phyloP scores from a whole-genome alignment of 140 eudicot genomes.

The Ambrosia hybrid region DNA sequence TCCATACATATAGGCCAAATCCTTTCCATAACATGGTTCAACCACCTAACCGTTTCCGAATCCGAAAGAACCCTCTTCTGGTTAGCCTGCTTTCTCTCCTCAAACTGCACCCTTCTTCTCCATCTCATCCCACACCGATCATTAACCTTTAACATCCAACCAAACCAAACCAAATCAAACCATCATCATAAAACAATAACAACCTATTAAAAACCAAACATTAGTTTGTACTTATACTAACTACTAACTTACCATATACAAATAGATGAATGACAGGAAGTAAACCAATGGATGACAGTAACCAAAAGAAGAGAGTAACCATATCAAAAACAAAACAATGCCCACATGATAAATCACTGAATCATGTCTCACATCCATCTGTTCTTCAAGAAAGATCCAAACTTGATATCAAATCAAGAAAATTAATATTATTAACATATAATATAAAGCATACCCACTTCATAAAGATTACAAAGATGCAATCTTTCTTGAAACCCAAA shows the following conservation, averaged over 20 bases:
- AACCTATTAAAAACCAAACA: background rate
- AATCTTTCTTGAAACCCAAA: slow-evolving; percentile 13
- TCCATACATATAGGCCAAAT: slow-evolving; percentile 94
- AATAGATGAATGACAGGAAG: slow-evolving; percentile 64
- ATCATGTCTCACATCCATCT: slow-evolving; percentile 56
- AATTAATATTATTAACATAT: background rate
- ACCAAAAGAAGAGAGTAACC: slow-evolving; percentile 63
- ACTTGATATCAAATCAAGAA: slow-evolving; percentile 12
- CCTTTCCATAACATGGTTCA: slow-evolving; percentile 78
- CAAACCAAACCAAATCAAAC: slow-evolving; percentile 3
- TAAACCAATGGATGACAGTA: slow-evolving; percentile 65
- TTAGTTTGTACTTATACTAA: background rate
- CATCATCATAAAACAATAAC: slow-evolving; percentile 3
- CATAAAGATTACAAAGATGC: slow-evolving; percentile 8
- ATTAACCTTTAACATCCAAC: slow-evolving; percentile 55
- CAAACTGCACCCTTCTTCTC: slow-evolving; percentile 68
- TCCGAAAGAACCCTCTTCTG: slow-evolving; percentile 90
- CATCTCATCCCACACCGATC: slow-evolving; percentile 74
- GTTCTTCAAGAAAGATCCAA: background rate
- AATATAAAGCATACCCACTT: slow-evolving; percentile 12
- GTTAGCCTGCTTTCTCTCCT: slow-evolving; percentile 70
- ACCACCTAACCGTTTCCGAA: slow-evolving; percentile 91
- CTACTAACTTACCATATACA: slow-evolving; percentile 53
- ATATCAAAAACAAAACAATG: slow-evolving; percentile 64
- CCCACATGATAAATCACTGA: slow-evolving; percentile 76